Percentiles rank a stretch among this genome's conserved stretches.
Evolutionary conservation across 495 filamentous ascomycete genomes (phyloP).

Genomic region (Letharia lupina): DNA sequence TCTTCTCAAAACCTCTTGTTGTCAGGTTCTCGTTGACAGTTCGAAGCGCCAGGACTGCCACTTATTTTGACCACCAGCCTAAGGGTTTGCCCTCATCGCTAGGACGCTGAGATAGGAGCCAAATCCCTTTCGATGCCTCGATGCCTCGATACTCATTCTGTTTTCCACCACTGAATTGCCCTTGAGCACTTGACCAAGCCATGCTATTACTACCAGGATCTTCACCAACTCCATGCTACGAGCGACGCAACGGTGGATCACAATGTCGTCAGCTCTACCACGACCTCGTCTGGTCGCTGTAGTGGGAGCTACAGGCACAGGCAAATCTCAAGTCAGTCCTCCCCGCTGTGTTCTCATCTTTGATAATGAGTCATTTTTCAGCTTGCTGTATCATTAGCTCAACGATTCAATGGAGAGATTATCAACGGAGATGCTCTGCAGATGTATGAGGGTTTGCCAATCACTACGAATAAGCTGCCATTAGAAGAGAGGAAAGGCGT

Average conservation of each 20-base stretch:
- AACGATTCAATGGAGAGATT: slow-evolving; percentile 80
- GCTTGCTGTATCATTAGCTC: slow-evolving; percentile 88
- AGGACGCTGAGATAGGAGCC: not conserved
- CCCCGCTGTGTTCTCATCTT: not conserved
- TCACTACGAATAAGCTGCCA: slow-evolving; percentile 91
- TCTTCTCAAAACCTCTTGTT: too few species aligned
- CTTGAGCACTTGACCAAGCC: not conserved
- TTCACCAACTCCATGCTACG: slow-evolving; percentile 3
- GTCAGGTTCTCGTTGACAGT: too few species aligned
- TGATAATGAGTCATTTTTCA: slow-evolving; percentile 31
- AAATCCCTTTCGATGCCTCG: not conserved
- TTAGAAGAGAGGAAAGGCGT: slow-evolving; percentile 66
- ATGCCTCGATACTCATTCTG: too few species aligned
- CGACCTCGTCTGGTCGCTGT: slow-evolving; percentile 66
- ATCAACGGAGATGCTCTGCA: slow-evolving; percentile 99
- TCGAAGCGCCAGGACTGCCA: too few species aligned
- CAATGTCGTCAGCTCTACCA: slow-evolving; percentile 7
- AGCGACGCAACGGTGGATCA: not conserved
- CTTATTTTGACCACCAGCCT: too few species aligned
- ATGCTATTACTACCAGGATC: not conserved
- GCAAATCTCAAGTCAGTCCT: slow-evolving; percentile 82
- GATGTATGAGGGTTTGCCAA: slow-evolving; percentile 84
- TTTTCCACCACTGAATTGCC: too few species aligned
- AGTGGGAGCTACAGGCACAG: slow-evolving; percentile 88
- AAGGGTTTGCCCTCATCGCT: not conserved